Conservation (phyloP, 805 yeast species). For the Myxozyma sirexii region DNA sequence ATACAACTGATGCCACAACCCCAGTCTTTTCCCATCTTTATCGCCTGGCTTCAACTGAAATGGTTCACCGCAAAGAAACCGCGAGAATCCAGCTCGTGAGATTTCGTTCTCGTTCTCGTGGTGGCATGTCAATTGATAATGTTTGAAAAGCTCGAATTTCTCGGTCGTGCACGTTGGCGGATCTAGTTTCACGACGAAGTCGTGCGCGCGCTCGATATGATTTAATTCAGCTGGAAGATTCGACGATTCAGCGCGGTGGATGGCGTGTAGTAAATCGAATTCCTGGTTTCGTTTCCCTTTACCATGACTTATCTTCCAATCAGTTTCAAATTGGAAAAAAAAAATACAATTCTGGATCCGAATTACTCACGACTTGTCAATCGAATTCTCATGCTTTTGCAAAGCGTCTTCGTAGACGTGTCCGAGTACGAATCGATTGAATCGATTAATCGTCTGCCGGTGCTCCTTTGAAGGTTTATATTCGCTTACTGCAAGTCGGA, state of each 20-base stretch:
- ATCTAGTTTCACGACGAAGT: slow-evolving; percentile 17
- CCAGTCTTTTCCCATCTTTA: slow-evolving; percentile 45
- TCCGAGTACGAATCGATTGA: slow-evolving; percentile 41
- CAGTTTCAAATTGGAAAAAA: slow-evolving; percentile 8
- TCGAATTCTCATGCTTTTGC: slow-evolving; percentile 12
- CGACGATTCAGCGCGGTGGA: slow-evolving; percentile 47
- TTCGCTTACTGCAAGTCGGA: slow-evolving; percentile 57
- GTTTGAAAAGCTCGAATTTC: slow-evolving; percentile 51
- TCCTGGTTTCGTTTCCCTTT: slow-evolving; percentile 32
- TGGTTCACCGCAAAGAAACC: slow-evolving; percentile 73
- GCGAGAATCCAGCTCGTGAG: slow-evolving; percentile 52
- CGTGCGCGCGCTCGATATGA: slow-evolving; percentile 12
- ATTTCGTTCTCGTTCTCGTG: slow-evolving; percentile 57
- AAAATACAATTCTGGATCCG: too few species aligned
- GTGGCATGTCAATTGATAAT: slow-evolving; percentile 74
- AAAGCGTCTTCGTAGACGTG: slow-evolving; percentile 15
- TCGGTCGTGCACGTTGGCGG: slow-evolving; percentile 25
- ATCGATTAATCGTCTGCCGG: slow-evolving; percentile 64
- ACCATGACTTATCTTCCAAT: slow-evolving; percentile 8
- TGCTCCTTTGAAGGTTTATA: slow-evolving; percentile 65
- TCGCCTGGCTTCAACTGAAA: slow-evolving; percentile 43
- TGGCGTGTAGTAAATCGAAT: slow-evolving; percentile 43
- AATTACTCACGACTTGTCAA: not conserved
- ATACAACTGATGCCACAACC: slow-evolving; percentile 76
- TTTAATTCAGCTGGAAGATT: not conserved